phyloP scores from a whole-genome alignment of 768 basidiomycete genomes.

The Hysterangium stoloniferum region DNA sequence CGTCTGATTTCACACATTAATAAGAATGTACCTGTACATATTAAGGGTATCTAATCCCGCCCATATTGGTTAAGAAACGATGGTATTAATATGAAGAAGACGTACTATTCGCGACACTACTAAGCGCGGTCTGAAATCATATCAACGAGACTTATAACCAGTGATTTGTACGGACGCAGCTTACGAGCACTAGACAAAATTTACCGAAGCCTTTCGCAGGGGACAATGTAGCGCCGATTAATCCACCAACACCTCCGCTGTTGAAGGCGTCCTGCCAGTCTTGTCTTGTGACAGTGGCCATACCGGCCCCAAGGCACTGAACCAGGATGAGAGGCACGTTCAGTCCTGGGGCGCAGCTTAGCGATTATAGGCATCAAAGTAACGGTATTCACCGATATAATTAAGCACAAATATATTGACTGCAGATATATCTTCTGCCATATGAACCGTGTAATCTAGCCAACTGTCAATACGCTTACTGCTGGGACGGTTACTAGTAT shows the following conservation, averaged over 20 bases:
- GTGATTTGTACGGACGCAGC: not conserved
- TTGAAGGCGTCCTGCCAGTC: constrained; percentile 31
- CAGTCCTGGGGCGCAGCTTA: constrained; percentile 17
- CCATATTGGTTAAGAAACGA: no score
- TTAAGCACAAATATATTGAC: constrained; percentile 34
- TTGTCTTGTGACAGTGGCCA: constrained; percentile 28
- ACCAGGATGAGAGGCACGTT: constrained; percentile 27
- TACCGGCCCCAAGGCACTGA: constrained; percentile 40
- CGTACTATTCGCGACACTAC: constrained; percentile 37
- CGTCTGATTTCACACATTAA: not conserved
- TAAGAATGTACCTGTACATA: constrained; percentile 27
- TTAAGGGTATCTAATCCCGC: constrained; percentile 32
- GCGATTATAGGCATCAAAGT: not conserved
- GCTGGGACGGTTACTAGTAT: no score
- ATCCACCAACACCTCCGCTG: constrained; percentile 35
- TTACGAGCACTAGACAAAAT: constrained; percentile 37
- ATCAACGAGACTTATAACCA: not conserved
- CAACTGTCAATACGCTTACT: not conserved
- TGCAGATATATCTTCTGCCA: constrained; percentile 27
- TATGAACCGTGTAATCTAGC: constrained; percentile 35
- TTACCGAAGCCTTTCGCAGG: constrained; percentile 36
- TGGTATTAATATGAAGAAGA: not conserved
- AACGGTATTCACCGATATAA: constrained; percentile 18
- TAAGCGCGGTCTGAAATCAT: constrained; percentile 23
- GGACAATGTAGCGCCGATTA: constrained; percentile 34